Base-by-base conservation (phyloP, 2,329 filamentous ascomycete species). In the Trichoderma sp. region DNA sequence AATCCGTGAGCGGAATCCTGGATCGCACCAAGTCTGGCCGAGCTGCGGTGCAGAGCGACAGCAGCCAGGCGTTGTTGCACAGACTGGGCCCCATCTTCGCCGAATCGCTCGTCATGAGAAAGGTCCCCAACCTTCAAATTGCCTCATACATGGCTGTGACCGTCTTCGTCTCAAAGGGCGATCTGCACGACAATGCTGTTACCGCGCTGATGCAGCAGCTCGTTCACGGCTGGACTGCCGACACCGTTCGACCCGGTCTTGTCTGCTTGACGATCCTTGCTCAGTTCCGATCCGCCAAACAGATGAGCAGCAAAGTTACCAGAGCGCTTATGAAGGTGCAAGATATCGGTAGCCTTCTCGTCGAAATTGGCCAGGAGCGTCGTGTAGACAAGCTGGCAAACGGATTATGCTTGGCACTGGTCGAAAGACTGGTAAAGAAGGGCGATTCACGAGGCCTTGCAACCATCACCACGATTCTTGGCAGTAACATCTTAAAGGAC, bases 121-220 rank as follows among this genome's bases (percentile, higher is more conserved):
- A 92, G 73, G 90, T 91, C 0, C 88, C 94, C 0, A 93, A 95
- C 73, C 84, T 97, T 55, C 92, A 95, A 74, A 88, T 97, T 73
- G 94, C 92, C 17, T 95, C 93, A 71, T 98, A 97, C 80, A 97
- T 98, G 92, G 90, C 97, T 23, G 88, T 95, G 70, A 90, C 94
- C 7, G 90, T 98, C 63, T 87, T 98, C 73, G 94, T 93, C 7
- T 91, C 93, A 63, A 97, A 97, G 81, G 91, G 92, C 1, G 87
- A 88, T 62, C 86, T 98, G 15, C 89, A 92, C 61, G 94, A 98
- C 76, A 88, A 88, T 71, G 88, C 95, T 2, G 85, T 98, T n/a
- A 90, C 93, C 68, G 91, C 91, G 1, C 87, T 99, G 77, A 97
- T 98, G 94, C 93, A 97, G 77, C 93, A 95, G 74, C 88, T 97